A percentile compares a stretch with the other conserved stretches of the same genome.
Evolutionary conservation across 2,329 filamentous ascomycete genomes (phyloP).

Genomic region (Plenodomus biglobosus): DNA sequence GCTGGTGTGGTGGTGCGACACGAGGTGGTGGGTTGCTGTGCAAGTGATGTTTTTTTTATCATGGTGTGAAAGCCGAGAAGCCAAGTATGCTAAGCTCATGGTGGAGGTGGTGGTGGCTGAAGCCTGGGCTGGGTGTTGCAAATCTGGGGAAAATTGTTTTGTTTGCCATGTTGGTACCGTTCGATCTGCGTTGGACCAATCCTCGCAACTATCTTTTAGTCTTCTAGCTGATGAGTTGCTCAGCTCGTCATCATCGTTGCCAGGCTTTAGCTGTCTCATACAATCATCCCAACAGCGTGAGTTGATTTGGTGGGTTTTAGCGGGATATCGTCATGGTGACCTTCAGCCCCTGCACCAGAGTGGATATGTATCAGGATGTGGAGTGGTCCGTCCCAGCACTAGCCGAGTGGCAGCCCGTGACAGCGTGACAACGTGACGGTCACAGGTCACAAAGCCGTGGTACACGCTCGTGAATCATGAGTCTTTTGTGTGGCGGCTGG

Average conservation of each 20-base stretch:
- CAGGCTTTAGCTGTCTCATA: not conserved
- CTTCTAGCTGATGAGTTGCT: too few relatives aligned
- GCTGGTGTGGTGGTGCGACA: slow-evolving; percentile 5
- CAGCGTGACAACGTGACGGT: too few relatives aligned
- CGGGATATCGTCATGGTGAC: slow-evolving; percentile 2
- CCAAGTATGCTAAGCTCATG: slow-evolving; percentile 7
- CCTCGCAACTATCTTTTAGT: too few relatives aligned
- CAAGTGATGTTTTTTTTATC: not conserved
- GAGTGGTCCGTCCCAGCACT: not conserved
- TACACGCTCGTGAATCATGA: slow-evolving; percentile 2
- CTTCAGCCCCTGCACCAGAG: slow-evolving; percentile 1
- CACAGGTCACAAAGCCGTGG: slow-evolving; percentile 1
- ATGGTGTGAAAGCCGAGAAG: not conserved
- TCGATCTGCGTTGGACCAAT: too few relatives aligned
- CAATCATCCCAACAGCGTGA: not conserved
- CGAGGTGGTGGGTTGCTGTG: slow-evolving; percentile 3
- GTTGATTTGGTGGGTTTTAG: not conserved
- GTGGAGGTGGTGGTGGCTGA: slow-evolving; percentile 5
- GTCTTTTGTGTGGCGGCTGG: not conserved
- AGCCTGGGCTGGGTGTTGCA: not conserved
- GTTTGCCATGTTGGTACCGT: not conserved
- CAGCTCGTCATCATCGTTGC: too few relatives aligned
- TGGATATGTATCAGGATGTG: not conserved
- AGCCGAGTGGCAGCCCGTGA: not conserved
- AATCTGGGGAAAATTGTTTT: not conserved